These are phyloP conservation scores for Effrenium voratum DNA, from an alignment of 73 alveolate species.

Conservation along the genomic window DNA sequence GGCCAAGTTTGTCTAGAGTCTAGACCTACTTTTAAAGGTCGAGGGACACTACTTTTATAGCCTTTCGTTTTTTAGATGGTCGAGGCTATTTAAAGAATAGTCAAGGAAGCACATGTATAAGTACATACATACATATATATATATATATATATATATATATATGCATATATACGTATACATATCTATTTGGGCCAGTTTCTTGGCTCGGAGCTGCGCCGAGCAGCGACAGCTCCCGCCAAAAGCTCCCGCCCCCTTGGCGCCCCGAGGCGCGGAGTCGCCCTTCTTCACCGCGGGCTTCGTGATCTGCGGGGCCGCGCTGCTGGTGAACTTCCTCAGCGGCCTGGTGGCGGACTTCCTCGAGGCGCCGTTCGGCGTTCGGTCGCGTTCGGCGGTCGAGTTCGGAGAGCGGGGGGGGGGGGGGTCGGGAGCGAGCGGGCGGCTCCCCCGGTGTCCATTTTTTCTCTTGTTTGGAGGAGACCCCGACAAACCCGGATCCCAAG, in stretches of 20 bases:
- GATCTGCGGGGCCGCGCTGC: slow-evolving; percentile 78
- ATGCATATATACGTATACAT: not conserved
- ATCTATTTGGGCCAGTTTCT: not conserved
- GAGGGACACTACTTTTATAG: too few relatives aligned
- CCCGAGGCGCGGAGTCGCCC: not conserved
- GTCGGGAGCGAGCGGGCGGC: too few relatives aligned
- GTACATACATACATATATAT: not conserved
- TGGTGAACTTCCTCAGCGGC: slow-evolving; percentile 83
- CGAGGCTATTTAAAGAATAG: too few relatives aligned
- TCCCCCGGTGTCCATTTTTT: too few relatives aligned
- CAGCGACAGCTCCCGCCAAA: not conserved
- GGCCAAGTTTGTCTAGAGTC: too few relatives aligned
- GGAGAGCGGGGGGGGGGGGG: too few relatives aligned
- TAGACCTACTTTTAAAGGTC: too few relatives aligned
- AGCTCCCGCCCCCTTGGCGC: not conserved
- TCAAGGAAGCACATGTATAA: not conserved
- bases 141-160: not conserved
- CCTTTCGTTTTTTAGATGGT: too few relatives aligned
- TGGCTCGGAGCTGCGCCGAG: not conserved
- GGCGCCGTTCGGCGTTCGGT: not conserved
- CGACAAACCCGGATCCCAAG: too few relatives aligned
- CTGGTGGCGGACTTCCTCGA: slow-evolving; percentile 69
- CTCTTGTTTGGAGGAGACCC: too few relatives aligned
- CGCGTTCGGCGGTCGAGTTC: too few relatives aligned
- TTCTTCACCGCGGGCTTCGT: slow-evolving; percentile 85